Base-by-base conservation (phyloP, 2,329 filamentous ascomycete species). In the Cryphonectria radicalis region DNA sequence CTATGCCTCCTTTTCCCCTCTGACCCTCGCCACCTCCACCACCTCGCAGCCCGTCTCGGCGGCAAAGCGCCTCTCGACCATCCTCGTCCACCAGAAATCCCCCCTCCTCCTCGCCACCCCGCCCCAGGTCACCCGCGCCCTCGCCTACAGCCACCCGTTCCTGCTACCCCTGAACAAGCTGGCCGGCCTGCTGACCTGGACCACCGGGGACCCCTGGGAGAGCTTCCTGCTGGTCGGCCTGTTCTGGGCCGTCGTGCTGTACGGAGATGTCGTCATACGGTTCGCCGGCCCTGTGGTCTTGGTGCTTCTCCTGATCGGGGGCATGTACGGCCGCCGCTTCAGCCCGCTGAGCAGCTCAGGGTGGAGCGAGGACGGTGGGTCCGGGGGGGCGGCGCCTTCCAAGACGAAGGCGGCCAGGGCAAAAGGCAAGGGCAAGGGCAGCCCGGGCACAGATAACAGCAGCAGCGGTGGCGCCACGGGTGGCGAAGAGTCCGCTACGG, bases 131-230 rank as follows among this genome's bases (percentile, higher is more conserved):
- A 99, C 96, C 2, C 90, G 96, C 76, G 95, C 95, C 19, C 87
- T 99, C 72, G 95, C 95, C 74, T 98, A 98, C 80, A 97, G 95
- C 74, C 95, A 99, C 79, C 95, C 96, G 0, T 98, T 98, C 79
- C 86, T 99, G 10, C 85, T 97, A 10, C 94, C 95, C 7, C 84
- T 98, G 70, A 98, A 98, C 80, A 93, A 92, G 78, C 82, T 97
- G 22, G 92, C 89, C 3, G 96, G 95, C 0, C 84, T 99, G 73
- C 79, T 99, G 74, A 97, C 93, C 83, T 99, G 96, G 96, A 97
- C 94, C 11, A 95, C 92, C 0, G 92, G 89, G 55, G 96, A 99
- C 79, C 91, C 95, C 0, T 99, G 95, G 95, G 94, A 98, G 85
- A 98, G 95, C 85, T 99, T 98, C 78, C 85, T 99, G 73, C 81